Base-by-base conservation (phyloP, 148 eudicot species). In the Gaultheria prostrata region DNA sequence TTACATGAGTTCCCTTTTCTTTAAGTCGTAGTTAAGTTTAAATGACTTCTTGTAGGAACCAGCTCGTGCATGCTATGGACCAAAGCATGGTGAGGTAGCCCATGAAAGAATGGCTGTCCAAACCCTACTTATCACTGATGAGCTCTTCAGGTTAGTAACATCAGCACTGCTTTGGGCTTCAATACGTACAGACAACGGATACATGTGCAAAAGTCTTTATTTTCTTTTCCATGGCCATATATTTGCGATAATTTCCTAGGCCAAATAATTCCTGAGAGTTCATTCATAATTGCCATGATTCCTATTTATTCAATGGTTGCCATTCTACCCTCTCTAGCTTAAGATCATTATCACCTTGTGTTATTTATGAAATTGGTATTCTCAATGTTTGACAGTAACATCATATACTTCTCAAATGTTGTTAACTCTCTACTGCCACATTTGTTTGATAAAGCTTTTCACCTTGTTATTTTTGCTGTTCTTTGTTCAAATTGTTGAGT, bases 21-120 rank as follows among this genome's bases (percentile, higher is more conserved):
- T 18, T 74, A 54, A 45, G 73, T 63, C n/a, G 69, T 67, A 21
- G 46, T 67, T 76, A 70, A 20, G 15, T 54, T 50, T 83, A 9
- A 35, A 33, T 56, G 14, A 14, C 39, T 17, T 71, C 80, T 65
- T 81, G 82, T 84, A 96, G 99, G 97, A 93, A 85, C 92, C 99
- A 82, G 85, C 78, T 82, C 97, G 98, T 88, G 98, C 98, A 80
- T 97, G 99, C 92, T 97, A 97, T 91, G 99, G 99, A 74, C 99
- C 98, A 51, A 97, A 93, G 88, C 99, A 97, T 82, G 98, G 94
- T 80, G 99, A 97, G 85, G 97, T 93, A 86, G 99, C 99, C 81
- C 97, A 97, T 82, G 99, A 97, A 83, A 87, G 97, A 84, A 97
- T 97, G 98, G 97, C 99, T 84, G 85, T 97, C 24, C 98, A 94